Percentiles rank a stretch among this genome's conserved stretches.
Evolutionary conservation across 257 asterid species (phyloP).

Genomic region (Gardenia jasminoides): DNA sequence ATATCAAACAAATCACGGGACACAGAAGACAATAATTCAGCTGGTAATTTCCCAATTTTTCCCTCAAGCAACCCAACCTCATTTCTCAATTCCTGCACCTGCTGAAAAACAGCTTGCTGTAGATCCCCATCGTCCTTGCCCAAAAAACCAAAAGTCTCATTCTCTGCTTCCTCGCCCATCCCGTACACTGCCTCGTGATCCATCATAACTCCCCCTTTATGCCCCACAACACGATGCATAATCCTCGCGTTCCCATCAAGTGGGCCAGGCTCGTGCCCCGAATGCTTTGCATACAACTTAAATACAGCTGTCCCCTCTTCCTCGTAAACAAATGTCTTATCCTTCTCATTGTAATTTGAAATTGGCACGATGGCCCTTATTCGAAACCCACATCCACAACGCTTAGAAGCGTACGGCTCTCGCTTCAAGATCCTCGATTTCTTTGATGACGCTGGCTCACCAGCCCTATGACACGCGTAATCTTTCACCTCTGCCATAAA

Average conservation of each 20-base stretch:
- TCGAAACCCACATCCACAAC: constrained; percentile 96
- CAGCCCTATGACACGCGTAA: constrained; percentile 96
- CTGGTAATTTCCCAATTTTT: constrained; percentile 61
- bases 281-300: constrained; percentile 90
- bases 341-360: constrained; percentile 85
- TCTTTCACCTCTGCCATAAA: constrained; percentile 99
- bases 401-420: constrained; percentile 83
- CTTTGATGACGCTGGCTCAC: constrained; percentile 85
- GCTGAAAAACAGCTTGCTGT: constrained; percentile 68
- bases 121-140: constrained; percentile 63
- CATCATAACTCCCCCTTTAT: constrained; percentile 80
- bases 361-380: constrained; percentile 94
- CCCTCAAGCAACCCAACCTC: constrained; percentile 85
- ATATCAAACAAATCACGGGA: constrained; percentile 78
- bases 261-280: constrained; percentile 98
- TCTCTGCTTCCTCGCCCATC: constrained; percentile 78
- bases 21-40: constrained; percentile 56
- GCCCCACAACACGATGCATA: constrained; percentile 91
- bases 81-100: constrained; percentile 71
- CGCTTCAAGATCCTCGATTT: constrained; percentile 68
- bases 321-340: constrained; percentile 88
- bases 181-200: constrained; percentile 75
- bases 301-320: constrained; percentile 97
- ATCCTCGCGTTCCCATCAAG: constrained; percentile 95
- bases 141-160: constrained; percentile 60